A percentile compares a stretch with the other conserved stretches of the same genome.
phyloP scores from a whole-genome alignment of 495 filamentous ascomycete species.

The Aspergillus cavernicola region DNA sequence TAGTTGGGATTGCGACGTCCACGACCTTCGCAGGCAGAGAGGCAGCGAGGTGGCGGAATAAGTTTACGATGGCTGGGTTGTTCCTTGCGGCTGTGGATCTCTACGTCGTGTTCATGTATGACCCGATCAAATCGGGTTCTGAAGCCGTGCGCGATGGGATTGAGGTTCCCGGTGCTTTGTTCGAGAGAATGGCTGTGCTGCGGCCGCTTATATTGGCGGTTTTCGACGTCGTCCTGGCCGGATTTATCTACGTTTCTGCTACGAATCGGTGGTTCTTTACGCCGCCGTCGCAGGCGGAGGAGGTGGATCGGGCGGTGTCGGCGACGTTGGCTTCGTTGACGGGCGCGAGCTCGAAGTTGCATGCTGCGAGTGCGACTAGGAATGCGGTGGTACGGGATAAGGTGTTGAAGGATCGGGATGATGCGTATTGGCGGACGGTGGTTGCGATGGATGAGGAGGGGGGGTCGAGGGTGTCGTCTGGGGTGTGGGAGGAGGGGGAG shows the following conservation, averaged over 20 bases:
- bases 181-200: conserved; percentile 59
- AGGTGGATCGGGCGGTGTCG: conserved; percentile 37
- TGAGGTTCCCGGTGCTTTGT: conserved; percentile 47
- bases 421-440: conserved; percentile 57
- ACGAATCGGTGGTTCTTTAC: conserved; percentile 68
- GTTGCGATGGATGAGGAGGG: conserved; percentile 35
- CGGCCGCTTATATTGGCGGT: conserved; percentile 57
- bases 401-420: conserved; percentile 49
- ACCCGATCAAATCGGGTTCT: conserved; percentile 51
- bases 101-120: conserved; percentile 58
- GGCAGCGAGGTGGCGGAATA: conserved; percentile 63
- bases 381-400: conserved; percentile 59
- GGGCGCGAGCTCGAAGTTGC: conserved; percentile 46
- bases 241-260: conserved; percentile 64
- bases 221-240: conserved; percentile 58
- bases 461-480: conserved; percentile 22
- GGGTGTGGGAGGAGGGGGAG: conserved; percentile 53
- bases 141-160: conserved; percentile 35
- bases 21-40: conserved; percentile 51
- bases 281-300: conserved; percentile 48
- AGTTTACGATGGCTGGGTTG: conserved; percentile 61
- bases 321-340: conserved; percentile 39
- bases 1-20: conserved; percentile 63
- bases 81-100: conserved; percentile 59
- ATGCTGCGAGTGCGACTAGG: conserved; percentile 49